These are phyloP conservation scores for Cochlearia excelsa DNA, from an alignment of 345 rosid species.

Conservation along the genomic window DNA sequence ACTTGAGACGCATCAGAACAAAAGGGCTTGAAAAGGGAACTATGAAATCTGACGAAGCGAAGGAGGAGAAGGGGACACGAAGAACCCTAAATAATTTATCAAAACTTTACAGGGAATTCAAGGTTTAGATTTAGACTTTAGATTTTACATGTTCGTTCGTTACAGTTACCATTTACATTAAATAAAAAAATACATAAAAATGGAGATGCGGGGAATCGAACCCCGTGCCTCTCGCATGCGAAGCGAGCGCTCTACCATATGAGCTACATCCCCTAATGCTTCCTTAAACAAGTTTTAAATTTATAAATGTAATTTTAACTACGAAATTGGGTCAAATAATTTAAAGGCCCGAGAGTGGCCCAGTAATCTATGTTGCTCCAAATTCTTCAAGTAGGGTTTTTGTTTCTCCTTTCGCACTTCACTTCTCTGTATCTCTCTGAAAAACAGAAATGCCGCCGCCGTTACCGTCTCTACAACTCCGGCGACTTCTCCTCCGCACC, in stretches of 20 bases:
- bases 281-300: too few relatives aligned
- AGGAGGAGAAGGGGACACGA: not conserved
- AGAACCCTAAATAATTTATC: slow-evolving; percentile 8
- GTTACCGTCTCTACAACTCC: slow-evolving; percentile 51
- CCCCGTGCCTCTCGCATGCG: slow-evolving; percentile 99
- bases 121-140: too few relatives aligned
- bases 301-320: too few relatives aligned
- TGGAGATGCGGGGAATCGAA: slow-evolving; percentile 98
- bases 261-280: slow-evolving; percentile 14
- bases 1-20: slow-evolving; percentile 4
- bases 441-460: slow-evolving; percentile 54
- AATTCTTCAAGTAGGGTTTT: slow-evolving; percentile 28
- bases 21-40: not conserved
- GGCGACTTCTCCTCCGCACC: slow-evolving; percentile 41
- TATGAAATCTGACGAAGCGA: not conserved
- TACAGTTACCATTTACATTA: too few relatives aligned
- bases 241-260: slow-evolving; percentile 91
- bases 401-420: not conserved
- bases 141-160: too few relatives aligned
- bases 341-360: slow-evolving; percentile 11
- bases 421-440: slow-evolving; percentile 1
- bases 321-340: not conserved
- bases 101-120: too few relatives aligned
- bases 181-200: too few relatives aligned
- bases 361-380: slow-evolving; percentile 8